A percentile compares a stretch with the other conserved stretches of the same genome.
phyloP scores from a whole-genome alignment of 1,284 basidiomycete species.

The Acaromyces ingoldii region DNA sequence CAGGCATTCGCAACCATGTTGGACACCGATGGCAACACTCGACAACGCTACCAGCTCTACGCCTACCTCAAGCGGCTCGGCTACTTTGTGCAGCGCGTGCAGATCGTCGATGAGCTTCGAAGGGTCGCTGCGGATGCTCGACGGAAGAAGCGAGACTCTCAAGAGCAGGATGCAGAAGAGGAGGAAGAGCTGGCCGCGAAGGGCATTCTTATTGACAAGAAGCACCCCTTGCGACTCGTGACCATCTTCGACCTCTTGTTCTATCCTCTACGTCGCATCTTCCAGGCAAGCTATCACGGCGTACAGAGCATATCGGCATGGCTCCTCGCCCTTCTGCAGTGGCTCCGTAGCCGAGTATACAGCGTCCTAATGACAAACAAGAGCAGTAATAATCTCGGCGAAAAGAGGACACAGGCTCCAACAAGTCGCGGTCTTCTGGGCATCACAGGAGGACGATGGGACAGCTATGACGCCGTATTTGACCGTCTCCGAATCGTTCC shows the following conservation, averaged over 20 bases:
- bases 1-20: conserved; percentile 82
- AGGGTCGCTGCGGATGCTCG: not conserved
- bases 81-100: conserved; percentile 73
- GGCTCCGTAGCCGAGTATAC: not conserved
- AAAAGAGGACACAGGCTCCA: too few species aligned
- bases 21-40: conserved; percentile 64
- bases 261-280: conserved; percentile 21
- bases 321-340: not conserved
- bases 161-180: conserved; percentile 2
- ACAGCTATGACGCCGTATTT: conserved; percentile 58
- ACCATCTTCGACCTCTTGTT: conserved; percentile 28
- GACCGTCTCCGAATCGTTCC: conserved; percentile 69
- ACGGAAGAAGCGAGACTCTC: not conserved
- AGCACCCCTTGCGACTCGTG: conserved; percentile 25
- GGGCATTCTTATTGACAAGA: conserved; percentile 26
- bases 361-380: not conserved
- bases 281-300: conserved; percentile 17
- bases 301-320: not conserved
- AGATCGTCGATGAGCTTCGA: conserved; percentile 20
- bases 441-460: conserved; percentile 24
- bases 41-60: conserved; percentile 89
- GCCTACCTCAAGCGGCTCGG: conserved; percentile 86
- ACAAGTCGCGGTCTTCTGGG: conserved; percentile 11
- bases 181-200: not conserved
- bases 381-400: too few species aligned